Conservation (phyloP, 805 yeast species). For the Cyberlindnera subsufficiens region DNA sequence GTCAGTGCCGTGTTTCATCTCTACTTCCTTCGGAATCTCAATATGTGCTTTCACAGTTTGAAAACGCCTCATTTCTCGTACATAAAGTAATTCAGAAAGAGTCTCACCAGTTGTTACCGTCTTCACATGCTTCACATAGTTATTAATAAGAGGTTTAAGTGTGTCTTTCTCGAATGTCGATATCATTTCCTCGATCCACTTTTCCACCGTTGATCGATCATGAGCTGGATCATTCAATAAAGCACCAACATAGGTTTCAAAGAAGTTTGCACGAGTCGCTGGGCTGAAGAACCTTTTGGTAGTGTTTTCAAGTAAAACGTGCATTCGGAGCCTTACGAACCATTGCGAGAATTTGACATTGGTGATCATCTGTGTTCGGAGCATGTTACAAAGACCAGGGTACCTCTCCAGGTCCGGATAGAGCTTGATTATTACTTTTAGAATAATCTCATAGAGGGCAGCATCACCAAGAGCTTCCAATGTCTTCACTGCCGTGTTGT, state of each 20-base stretch:
- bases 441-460: neutral
- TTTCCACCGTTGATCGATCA: neutral
- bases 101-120: neutral
- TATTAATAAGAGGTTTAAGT: neutral
- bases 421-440: neutral
- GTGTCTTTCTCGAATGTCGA: neutral
- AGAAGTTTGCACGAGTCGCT: neutral
- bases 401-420: neutral
- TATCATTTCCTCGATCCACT: neutral
- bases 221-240: neutral
- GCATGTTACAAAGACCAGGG: neutral
- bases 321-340: neutral
- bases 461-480: neutral
- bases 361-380: neutral
- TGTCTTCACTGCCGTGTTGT: neutral
- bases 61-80: neutral
- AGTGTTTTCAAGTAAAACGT: neutral
- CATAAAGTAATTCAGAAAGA: neutral
- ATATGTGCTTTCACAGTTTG: no score
- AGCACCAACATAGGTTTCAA: constrained; percentile 1
- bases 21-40: no score
- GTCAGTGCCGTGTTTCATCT: no score
- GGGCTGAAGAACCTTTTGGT: neutral
- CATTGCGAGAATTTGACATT: neutral
- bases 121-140: neutral